A percentile compares a stretch with the other conserved stretches of the same genome.
phyloP scores from a whole-genome alignment of 805 yeast species.

The Nakazawaea wyomingensis region DNA sequence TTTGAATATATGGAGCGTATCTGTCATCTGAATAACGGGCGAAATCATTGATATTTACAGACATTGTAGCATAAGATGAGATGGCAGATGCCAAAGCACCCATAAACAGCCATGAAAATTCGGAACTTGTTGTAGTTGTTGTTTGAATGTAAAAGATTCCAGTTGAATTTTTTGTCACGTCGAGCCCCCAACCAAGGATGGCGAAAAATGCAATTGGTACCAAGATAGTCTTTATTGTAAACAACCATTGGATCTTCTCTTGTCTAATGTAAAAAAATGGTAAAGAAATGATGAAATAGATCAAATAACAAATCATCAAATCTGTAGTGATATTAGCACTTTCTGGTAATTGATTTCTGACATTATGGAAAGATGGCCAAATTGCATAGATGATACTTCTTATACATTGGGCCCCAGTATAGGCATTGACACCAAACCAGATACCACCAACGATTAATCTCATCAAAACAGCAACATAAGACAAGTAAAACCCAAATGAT shows the following conservation, averaged over 20 bases:
- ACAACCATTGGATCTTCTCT: constrained; percentile 28
- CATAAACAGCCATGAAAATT: constrained; percentile 21
- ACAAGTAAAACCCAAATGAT: constrained; percentile 27
- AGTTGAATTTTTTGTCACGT: constrained; percentile 24
- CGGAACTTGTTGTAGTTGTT: constrained; percentile 19
- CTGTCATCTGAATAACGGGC: constrained; percentile 30
- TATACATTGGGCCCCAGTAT: constrained; percentile 22
- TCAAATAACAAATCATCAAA: constrained; percentile 26
- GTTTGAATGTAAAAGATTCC: constrained; percentile 17
- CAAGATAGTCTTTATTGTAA: constrained; percentile 26
- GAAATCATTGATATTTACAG: constrained; percentile 33
- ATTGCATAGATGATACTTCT: constrained; percentile 22
- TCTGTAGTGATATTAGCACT: constrained; percentile 22
- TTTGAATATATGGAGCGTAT: constrained; percentile 27
- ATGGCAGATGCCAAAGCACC: constrained; percentile 24
- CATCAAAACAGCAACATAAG: constrained; percentile 25
- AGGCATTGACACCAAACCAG: constrained; percentile 24
- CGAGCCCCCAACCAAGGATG: constrained; percentile 26
- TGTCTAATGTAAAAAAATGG: constrained; percentile 28
- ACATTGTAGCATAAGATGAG: constrained; percentile 32
- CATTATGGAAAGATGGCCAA: constrained; percentile 22
- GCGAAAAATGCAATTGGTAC: constrained; percentile 22
- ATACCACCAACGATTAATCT: constrained; percentile 28
- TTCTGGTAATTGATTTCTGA: constrained; percentile 22
- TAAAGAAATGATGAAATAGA: constrained; percentile 26